phyloP scores from a whole-genome alignment of 352 stramenopile species.

The Pythium plurisporium region DNA sequence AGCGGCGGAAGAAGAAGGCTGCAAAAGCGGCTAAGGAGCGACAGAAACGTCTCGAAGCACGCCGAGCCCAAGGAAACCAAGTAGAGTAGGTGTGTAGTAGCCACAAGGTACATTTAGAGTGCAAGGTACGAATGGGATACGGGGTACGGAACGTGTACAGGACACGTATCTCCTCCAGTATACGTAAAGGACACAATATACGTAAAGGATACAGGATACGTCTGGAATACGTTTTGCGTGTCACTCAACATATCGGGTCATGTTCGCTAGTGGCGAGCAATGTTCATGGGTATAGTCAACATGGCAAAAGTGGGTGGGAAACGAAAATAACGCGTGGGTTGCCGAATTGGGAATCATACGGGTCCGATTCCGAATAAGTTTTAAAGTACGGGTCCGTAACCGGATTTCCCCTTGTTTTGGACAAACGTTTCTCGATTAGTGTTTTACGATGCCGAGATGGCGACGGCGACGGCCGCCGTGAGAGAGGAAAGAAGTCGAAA shows the following conservation, averaged over 20 bases:
- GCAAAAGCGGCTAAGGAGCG: not conserved
- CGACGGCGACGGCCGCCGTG: not conserved
- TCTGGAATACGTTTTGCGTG: not conserved
- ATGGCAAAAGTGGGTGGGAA: not conserved
- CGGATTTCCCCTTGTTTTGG: too few relatives aligned
- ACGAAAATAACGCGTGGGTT: not conserved
- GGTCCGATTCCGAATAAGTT: conserved; percentile 2
- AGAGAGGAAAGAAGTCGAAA: not conserved
- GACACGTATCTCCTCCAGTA: not conserved
- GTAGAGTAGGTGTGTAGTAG: not conserved
- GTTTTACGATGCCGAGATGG: not conserved
- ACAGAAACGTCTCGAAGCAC: not conserved
- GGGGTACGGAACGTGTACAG: too few relatives aligned
- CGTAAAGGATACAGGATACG: not conserved
- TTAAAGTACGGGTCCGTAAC: conserved; percentile 1
- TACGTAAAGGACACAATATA: not conserved
- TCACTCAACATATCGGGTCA: not conserved
- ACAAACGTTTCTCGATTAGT: not conserved
- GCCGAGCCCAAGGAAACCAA: not conserved
- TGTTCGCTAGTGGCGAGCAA: not conserved
- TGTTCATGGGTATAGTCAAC: not conserved
- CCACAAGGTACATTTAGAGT: not conserved
- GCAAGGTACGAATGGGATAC: not conserved
- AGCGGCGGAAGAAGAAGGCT: not conserved
- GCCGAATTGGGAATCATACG: not conserved